These are phyloP conservation scores for Arctium minus DNA, from an alignment of 129 eudicot genomes.

Conservation along the genomic window DNA sequence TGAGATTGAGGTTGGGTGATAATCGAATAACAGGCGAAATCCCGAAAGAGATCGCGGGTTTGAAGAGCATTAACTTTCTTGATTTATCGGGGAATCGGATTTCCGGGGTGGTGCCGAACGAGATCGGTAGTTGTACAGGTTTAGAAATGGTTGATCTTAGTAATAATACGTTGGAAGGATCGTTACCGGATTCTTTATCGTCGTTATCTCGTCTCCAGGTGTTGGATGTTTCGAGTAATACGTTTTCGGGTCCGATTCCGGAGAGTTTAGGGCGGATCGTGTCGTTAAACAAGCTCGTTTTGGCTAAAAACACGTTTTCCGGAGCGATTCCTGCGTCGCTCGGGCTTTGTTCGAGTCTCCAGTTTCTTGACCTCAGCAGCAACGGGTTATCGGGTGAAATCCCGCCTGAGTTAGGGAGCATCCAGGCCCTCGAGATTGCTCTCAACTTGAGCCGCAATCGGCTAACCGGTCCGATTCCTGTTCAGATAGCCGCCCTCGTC, in stretches of 20 bases:
- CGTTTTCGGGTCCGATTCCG: slow-evolving; percentile 49
- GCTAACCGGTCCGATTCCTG: slow-evolving; percentile 56
- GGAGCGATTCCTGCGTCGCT: slow-evolving; percentile 57
- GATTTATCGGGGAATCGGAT: slow-evolving; percentile 58
- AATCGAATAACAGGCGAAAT: slow-evolving; percentile 55
- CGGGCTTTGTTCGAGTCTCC: slow-evolving; percentile 59
- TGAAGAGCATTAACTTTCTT: slow-evolving; percentile 57
- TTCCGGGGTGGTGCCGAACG: slow-evolving; percentile 57
- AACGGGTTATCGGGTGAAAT: slow-evolving; percentile 41
- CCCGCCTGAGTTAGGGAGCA: slow-evolving; percentile 46
- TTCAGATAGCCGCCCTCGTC: slow-evolving; percentile 49
- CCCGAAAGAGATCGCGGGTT: slow-evolving; percentile 53
- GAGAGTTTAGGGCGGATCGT: slow-evolving; percentile 59
- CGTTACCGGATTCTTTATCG: slow-evolving; percentile 51
- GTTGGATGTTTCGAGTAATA: slow-evolving; percentile 54
- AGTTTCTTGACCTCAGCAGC: slow-evolving; percentile 68
- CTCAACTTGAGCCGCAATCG: slow-evolving; percentile 57
- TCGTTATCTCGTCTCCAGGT: slow-evolving; percentile 57
- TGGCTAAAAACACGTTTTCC: slow-evolving; percentile 48
- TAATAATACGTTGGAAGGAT: slow-evolving; percentile 47
- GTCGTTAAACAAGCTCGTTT: slow-evolving; percentile 55
- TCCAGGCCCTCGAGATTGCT: slow-evolving; percentile 60
- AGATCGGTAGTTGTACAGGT: slow-evolving; percentile 46
- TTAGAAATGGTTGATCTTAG: slow-evolving; percentile 70
- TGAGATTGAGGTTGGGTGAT: slow-evolving; percentile 52